Evolutionary conservation across 2,329 filamentous ascomycete species (phyloP), one percentile per base, ranked within the genome.

Genomic region (Fusarium haematococcum): DNA sequence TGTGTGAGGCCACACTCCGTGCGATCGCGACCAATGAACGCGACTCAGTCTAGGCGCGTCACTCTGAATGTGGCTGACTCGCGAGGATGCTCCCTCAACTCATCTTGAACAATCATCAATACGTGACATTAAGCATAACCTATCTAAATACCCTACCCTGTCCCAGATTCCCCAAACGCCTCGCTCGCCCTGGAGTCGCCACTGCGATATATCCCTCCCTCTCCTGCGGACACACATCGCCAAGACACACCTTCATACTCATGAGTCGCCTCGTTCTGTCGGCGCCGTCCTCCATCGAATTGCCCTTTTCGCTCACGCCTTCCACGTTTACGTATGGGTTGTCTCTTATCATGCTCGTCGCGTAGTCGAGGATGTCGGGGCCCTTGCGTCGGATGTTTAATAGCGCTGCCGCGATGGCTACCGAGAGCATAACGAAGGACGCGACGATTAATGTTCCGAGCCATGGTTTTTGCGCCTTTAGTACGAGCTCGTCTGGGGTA

Each of bases 241-340:
- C 63, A n/a, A 66, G 48, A 39, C 67, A 58, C 20, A 69, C 57
- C 48, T 45, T 59, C 23, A 69, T 54, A 13, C 25, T 39, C 37
- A 61, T 69, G 39, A 69, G 35, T 30, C 67, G 60, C 20, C 63
- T 56, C 6, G 67, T 69, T 10, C 58, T 33, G 23, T 69, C 67
- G 13, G 45, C 37, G 5, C 67, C 67, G 13, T 66, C 57, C 16
- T 69, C 63, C 63, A 69, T 66, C 3, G 67, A 69, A 3, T 58
- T 58, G 0, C 50, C 50, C 14, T 58, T 25, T 35, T 35, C 27
- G 6, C 45, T n/a, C 3, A 41, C 7, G 1, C 10, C 27, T 16
- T 54, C 67, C 5, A n/a, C 37, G 10, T 62, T 50, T n/a, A 69
- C 41, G 20, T 66, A 69, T 6, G 67, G 67, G 13, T 54, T 66